A percentile compares a stretch with the other conserved stretches of the same genome.
phyloP scores from a whole-genome alignment of 2,329 filamentous ascomycete genomes.

The Fusarium nygamai region DNA sequence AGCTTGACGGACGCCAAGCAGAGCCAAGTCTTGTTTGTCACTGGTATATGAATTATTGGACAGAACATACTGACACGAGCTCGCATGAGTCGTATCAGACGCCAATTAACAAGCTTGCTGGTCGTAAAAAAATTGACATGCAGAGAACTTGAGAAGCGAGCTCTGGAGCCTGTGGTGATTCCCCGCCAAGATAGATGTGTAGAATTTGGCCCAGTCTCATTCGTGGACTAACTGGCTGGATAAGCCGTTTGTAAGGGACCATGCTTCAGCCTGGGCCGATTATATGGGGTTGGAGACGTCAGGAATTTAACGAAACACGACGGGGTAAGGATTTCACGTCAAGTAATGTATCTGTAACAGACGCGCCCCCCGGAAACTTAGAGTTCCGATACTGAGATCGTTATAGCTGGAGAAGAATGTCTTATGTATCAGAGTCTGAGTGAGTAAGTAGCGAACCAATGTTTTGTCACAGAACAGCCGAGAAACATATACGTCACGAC shows the following conservation, averaged over 20 bases:
- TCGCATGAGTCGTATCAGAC: constrained; percentile 1
- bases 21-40: constrained; percentile 19
- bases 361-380: constrained; percentile 20
- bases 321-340: constrained; percentile 6
- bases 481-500: constrained; percentile 1
- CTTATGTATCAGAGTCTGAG: not conserved
- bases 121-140: not conserved
- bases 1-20: constrained; percentile 23
- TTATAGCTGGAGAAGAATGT: not conserved
- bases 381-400: constrained; percentile 28
- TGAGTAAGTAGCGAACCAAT: not conserved
- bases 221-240: constrained; percentile 33
- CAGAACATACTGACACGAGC: constrained; percentile 3
- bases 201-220: constrained; percentile 14
- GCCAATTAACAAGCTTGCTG: not conserved
- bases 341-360: constrained; percentile 34
- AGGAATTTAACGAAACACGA: constrained; percentile 30
- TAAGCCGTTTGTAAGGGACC: constrained; percentile 12
- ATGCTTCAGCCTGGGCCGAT: constrained; percentile 22
- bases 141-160: constrained; percentile 1
- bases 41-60: constrained; percentile 18
- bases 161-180: not conserved
- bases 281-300: constrained; percentile 30
- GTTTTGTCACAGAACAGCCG: not conserved
- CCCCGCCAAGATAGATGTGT: constrained; percentile 4